Percentiles rank a stretch among this genome's conserved stretches.
Conservation (phyloP, 2,329 filamentous ascomycete species). For the Phaeomoniella chlamydospora region DNA sequence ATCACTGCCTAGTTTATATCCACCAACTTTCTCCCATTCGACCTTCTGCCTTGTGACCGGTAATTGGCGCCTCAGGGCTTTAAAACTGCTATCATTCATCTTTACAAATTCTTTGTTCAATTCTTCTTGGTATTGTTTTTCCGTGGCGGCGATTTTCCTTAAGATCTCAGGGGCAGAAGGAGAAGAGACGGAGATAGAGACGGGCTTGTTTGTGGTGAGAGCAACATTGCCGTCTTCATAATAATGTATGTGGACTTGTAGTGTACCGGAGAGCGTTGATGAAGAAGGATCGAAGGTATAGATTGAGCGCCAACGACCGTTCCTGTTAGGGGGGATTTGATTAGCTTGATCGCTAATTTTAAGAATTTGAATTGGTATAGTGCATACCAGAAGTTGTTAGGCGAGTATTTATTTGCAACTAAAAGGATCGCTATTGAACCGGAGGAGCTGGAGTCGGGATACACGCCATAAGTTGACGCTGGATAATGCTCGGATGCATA, state of each 20-base stretch:
- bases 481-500: slow-evolving; percentile 86
- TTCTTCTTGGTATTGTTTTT: slow-evolving; percentile 94
- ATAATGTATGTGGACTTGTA: slow-evolving; percentile 96
- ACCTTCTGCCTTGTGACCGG: slow-evolving; percentile 97
- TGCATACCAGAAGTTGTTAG: slow-evolving; percentile 84
- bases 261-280: slow-evolving; percentile 55
- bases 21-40: slow-evolving; percentile 96
- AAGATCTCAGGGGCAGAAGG: slow-evolving; percentile 49
- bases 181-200: slow-evolving; percentile 48
- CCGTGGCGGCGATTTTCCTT: slow-evolving; percentile 60
- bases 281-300: slow-evolving; percentile 67
- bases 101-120: slow-evolving; percentile 79
- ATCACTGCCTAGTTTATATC: slow-evolving; percentile 73
- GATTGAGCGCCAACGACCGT: slow-evolving; percentile 85
- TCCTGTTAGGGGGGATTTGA: too few species aligned
- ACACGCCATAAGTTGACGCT: slow-evolving; percentile 66
- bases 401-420: slow-evolving; percentile 93
- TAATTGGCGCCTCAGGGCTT: slow-evolving; percentile 78
- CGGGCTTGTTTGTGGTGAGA: slow-evolving; percentile 71
- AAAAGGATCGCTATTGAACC: slow-evolving; percentile 57
- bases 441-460: slow-evolving; percentile 40
- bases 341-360: too few species aligned
- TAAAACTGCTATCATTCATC: slow-evolving; percentile 90
- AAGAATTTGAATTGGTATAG: too few species aligned
- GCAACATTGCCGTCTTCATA: slow-evolving; percentile 98